Conservation (phyloP, 306 rosid species). For the Gleditsia sinensis region DNA sequence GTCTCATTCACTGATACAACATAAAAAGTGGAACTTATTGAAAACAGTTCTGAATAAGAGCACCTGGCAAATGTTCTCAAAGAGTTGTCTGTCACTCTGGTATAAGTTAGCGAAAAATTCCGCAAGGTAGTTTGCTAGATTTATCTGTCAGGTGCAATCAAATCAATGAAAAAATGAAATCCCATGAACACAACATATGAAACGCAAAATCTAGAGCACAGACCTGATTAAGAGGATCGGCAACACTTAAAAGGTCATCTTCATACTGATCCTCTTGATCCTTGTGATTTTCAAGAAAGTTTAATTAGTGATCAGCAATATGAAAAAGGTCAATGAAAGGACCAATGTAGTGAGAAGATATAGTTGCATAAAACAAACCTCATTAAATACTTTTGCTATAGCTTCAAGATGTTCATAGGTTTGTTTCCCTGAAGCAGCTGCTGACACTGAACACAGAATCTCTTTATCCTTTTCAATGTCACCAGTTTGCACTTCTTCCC, state of each 20-base stretch:
- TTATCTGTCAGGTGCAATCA: conserved; percentile 58
- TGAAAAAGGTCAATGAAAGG: background rate
- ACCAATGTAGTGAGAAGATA: conserved; percentile 10
- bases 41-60: background rate
- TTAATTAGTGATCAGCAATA: conserved; percentile 24
- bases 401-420: conserved; percentile 79
- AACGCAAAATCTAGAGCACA: background rate
- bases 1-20: background rate
- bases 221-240: conserved; percentile 94
- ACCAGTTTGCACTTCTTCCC: conserved; percentile 83
- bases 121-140: conserved; percentile 64
- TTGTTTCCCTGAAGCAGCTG: conserved; percentile 59
- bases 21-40: background rate
- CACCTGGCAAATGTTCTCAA: conserved; percentile 76
- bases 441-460: conserved; percentile 53
- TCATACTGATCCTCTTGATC: conserved; percentile 78
- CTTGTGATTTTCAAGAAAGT: conserved; percentile 47
- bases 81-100: conserved; percentile 58
- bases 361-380: conserved; percentile 52
- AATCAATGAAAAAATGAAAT: background rate
- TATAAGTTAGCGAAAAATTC: conserved; percentile 70
- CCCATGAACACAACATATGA: background rate
- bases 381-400: conserved; percentile 75
- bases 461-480: conserved; percentile 51
- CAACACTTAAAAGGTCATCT: conserved; percentile 67